Conservation (phyloP, 169 alveolate species). For the Babesia gibsoni region DNA sequence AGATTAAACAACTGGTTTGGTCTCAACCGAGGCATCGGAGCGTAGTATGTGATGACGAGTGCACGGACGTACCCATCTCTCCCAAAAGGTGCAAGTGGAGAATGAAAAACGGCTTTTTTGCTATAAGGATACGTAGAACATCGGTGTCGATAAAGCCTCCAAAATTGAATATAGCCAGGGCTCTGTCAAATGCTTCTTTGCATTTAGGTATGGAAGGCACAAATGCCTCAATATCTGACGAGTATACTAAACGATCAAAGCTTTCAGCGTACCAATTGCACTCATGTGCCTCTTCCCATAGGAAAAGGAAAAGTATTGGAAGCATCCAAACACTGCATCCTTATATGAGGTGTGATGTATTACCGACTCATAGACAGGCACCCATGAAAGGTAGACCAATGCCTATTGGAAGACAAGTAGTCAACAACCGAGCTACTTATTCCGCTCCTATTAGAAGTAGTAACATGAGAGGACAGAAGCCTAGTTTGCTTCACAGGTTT, state of each 20-base stretch:
- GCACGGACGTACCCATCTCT: neutral
- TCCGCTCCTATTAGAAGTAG: no score
- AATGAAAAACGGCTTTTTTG: neutral
- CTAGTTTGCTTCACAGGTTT: neutral
- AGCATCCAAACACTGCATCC: no score
- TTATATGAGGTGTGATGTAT: no score
- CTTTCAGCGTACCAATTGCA: no score
- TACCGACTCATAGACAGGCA: no score
- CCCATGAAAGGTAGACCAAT: no score
- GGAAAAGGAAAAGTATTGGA: no score
- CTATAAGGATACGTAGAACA: constrained; percentile 1
- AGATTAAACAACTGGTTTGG: neutral
- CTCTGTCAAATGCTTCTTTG: constrained; percentile 6
- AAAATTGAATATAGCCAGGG: neutral
- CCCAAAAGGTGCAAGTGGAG: neutral
- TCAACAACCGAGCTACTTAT: no score
- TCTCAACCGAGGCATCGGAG: constrained; percentile 12
- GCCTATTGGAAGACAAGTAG: no score
- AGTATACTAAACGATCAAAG: no score
- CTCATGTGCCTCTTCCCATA: no score
- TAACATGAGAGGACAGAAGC: neutral
- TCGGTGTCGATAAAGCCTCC: neutral
- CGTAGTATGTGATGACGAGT: neutral
- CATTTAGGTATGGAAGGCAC: neutral
- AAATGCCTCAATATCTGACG: no score